phyloP scores from a whole-genome alignment of 2,329 filamentous ascomycete genomes.

The Apiospora kogelbergensis region DNA sequence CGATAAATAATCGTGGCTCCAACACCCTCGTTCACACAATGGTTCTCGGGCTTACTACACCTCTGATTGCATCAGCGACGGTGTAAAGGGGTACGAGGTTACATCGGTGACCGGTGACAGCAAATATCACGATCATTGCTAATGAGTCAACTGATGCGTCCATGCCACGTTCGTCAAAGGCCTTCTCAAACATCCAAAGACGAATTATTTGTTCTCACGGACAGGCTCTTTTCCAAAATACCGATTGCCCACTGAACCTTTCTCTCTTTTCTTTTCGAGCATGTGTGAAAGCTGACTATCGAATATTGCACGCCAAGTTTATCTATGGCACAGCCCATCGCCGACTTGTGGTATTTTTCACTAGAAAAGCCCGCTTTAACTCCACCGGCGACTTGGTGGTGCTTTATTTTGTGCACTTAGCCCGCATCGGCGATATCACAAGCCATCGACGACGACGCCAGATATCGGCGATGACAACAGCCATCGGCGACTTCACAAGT shows the following conservation, averaged over 20 bases:
- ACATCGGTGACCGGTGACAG: background rate
- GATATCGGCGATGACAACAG: background rate
- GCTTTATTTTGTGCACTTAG: background rate
- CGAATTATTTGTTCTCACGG: background rate
- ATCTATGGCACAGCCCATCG: background rate
- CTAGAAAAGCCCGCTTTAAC: too few species aligned
- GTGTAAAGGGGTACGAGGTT: background rate
- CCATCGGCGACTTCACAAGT: too few species aligned
- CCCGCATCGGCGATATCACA: too few species aligned
- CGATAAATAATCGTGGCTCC: too few species aligned
- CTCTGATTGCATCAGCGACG: too few species aligned
- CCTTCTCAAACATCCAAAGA: background rate
- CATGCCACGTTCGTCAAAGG: background rate
- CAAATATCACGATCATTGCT: background rate
- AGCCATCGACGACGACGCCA: too few species aligned
- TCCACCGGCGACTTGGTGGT: too few species aligned
- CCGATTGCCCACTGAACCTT: background rate
- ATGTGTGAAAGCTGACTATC: background rate
- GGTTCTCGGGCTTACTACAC: too few species aligned
- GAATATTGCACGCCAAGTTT: background rate
- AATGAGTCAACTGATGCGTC: background rate
- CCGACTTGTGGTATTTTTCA: background rate
- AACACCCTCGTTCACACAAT: too few species aligned
- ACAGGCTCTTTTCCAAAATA: background rate
- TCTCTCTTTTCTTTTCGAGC: background rate